phyloP scores from a whole-genome alignment of 352 stramenopile species.

The Phytophthora ramorum region DNA sequence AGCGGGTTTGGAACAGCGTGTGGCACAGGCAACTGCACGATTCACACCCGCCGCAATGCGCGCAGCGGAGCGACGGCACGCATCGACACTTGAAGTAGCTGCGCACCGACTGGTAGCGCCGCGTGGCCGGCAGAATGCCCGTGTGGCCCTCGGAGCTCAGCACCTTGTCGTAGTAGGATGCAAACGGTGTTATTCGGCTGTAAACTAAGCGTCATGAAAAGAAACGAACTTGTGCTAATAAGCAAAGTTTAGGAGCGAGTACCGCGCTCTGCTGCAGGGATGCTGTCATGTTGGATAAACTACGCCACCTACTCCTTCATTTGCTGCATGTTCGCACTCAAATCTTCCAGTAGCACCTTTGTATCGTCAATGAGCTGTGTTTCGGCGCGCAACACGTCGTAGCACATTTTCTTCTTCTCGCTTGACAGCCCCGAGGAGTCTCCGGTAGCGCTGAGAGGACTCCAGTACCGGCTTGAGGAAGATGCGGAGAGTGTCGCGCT shows the following conservation, averaged over 20 bases:
- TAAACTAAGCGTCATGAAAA: no score
- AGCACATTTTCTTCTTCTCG: conserved; percentile 87
- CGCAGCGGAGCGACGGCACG: conserved; percentile 60
- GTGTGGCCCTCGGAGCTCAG: conserved; percentile 82
- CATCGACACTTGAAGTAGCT: conserved; percentile 83
- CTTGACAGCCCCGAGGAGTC: conserved; percentile 44
- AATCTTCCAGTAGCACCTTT: conserved; percentile 72
- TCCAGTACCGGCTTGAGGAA: conserved; percentile 31
- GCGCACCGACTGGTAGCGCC: conserved; percentile 68
- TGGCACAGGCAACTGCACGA: conserved; percentile 85
- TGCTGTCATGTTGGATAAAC: background rate
- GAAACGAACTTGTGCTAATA: no score
- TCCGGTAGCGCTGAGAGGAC: conserved; percentile 11
- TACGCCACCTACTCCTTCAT: conserved; percentile 32
- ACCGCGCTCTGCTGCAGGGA: no score
- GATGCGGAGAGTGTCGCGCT: conserved; percentile 36
- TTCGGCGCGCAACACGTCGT: conserved; percentile 80
- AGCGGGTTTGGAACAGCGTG: conserved; percentile 89
- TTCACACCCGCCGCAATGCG: conserved; percentile 80
- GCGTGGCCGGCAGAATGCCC: conserved; percentile 62
- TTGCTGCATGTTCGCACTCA: conserved; percentile 62
- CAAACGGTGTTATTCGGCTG: no score
- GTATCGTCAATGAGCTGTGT: conserved; percentile 85
- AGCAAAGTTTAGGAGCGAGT: background rate
- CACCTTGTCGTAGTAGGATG: conserved; percentile 68